phyloP scores from a whole-genome alignment of 345 rosid genomes.

The Barbarea vulgaris region DNA sequence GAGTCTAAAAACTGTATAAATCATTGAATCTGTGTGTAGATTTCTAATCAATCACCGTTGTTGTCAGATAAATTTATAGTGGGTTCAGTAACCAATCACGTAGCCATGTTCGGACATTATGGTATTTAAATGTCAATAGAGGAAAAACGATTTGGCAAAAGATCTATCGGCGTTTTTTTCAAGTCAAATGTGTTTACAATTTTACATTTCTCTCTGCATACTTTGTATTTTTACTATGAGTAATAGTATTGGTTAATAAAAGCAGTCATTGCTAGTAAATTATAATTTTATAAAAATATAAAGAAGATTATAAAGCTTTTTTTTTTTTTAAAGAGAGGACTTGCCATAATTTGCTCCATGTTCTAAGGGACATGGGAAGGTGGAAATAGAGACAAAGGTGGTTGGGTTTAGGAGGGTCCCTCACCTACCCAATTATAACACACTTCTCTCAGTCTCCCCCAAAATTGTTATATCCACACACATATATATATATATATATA shows the following conservation, averaged over 20 bases:
- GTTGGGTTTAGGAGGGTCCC: constrained; percentile 40
- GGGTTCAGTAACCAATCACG: constrained; percentile 31
- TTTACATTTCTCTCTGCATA: not conserved
- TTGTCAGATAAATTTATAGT: constrained; percentile 32
- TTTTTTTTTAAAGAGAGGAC: not conserved
- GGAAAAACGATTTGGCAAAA: not conserved
- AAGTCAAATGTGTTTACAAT: not conserved
- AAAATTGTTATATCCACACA: constrained; percentile 23
- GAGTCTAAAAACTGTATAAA: constrained; percentile 6
- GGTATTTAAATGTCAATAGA: not conserved
- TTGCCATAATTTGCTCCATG: constrained; percentile 47
- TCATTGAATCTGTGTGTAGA: constrained; percentile 8
- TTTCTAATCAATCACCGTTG: constrained; percentile 17
- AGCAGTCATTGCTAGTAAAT: not conserved
- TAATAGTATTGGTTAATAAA: not conserved
- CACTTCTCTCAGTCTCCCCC: constrained; percentile 7
- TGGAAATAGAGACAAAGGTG: constrained; percentile 42
- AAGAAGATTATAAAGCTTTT: not conserved
- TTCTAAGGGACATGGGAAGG: constrained; percentile 46
- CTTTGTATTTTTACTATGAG: not conserved
- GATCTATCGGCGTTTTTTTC: not conserved
- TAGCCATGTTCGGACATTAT: constrained; percentile 29
- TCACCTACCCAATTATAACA: constrained; percentile 35
- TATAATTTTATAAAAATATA: not conserved
- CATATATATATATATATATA: not conserved